These are phyloP conservation scores for Plasmodium yoelii DNA, from an alignment of 169 alveolate genomes.

Conservation along the genomic window DNA sequence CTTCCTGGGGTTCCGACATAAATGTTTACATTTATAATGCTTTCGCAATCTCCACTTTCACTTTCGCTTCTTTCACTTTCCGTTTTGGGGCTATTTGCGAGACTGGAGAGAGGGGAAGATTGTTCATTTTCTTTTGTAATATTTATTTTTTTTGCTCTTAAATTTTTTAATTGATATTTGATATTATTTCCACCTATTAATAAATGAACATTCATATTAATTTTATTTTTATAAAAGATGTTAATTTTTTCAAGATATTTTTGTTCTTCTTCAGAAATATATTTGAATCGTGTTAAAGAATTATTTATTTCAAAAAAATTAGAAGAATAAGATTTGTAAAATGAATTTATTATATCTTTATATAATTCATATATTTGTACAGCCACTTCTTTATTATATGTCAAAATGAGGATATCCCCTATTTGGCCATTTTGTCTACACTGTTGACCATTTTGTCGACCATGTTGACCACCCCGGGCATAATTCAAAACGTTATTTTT, in stretches of 20 bases:
- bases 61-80: not conserved
- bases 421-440: slow-evolving; percentile 16
- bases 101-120: not conserved
- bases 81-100: not conserved
- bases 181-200: slow-evolving; percentile 68
- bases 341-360: slow-evolving; percentile 58
- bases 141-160: slow-evolving; percentile 5
- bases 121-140: not conserved
- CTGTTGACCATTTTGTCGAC: not conserved
- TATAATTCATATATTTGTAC: slow-evolving; percentile 45
- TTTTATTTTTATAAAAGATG: slow-evolving; percentile 18
- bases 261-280: not conserved
- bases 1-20: slow-evolving; percentile 69
- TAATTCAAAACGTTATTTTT: not conserved
- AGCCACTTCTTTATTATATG: slow-evolving; percentile 53
- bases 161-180: slow-evolving; percentile 48
- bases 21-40: slow-evolving; percentile 9
- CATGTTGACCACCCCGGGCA: too few relatives aligned
- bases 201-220: slow-evolving; percentile 31
- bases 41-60: not conserved
- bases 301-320: slow-evolving; percentile 23
- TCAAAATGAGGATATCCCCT: slow-evolving; percentile 17
- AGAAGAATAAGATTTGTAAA: slow-evolving; percentile 27
- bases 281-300: slow-evolving; percentile 4
- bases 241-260: slow-evolving; percentile 15